A percentile compares a stretch with the other conserved stretches of the same genome.
phyloP scores from a whole-genome alignment of 2,329 filamentous ascomycete species.

The Coniochaeta prunicola region DNA sequence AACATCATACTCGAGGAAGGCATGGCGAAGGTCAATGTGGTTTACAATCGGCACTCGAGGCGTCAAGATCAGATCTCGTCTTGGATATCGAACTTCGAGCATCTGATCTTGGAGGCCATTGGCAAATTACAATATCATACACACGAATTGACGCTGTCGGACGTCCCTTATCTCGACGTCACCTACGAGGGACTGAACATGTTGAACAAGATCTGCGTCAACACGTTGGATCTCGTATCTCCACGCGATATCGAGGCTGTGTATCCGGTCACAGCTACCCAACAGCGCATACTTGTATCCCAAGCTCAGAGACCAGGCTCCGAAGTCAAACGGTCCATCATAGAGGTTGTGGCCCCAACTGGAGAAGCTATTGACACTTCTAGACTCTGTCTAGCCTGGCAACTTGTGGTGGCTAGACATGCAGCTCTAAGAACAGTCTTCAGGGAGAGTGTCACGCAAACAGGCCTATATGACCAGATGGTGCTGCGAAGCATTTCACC shows the following conservation, averaged over 20 bases:
- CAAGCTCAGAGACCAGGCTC: slow-evolving; percentile 32
- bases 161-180: slow-evolving; percentile 39
- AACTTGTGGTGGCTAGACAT: slow-evolving; percentile 37
- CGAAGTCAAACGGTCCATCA: slow-evolving; percentile 38
- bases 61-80: slow-evolving; percentile 33
- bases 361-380: slow-evolving; percentile 32
- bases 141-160: slow-evolving; percentile 41
- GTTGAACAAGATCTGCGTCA: slow-evolving; percentile 34
- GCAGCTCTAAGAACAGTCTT: slow-evolving; percentile 42
- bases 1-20: slow-evolving; percentile 39
- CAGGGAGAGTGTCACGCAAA: slow-evolving; percentile 39
- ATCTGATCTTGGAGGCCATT: slow-evolving; percentile 36
- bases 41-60: slow-evolving; percentile 33
- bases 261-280: slow-evolving; percentile 37
- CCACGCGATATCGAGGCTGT: slow-evolving; percentile 40
- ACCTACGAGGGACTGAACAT: slow-evolving; percentile 37
- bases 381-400: slow-evolving; percentile 42
- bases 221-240: slow-evolving; percentile 30
- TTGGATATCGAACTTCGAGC: slow-evolving; percentile 42
- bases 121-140: slow-evolving; percentile 30
- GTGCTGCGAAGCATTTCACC: slow-evolving; percentile 39
- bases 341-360: slow-evolving; percentile 33
- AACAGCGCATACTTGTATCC: slow-evolving; percentile 42
- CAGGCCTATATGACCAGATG: slow-evolving; percentile 42
- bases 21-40: slow-evolving; percentile 35